Conservation (phyloP, 2,329 filamentous ascomycete species). For the Verticillium dahliae region DNA sequence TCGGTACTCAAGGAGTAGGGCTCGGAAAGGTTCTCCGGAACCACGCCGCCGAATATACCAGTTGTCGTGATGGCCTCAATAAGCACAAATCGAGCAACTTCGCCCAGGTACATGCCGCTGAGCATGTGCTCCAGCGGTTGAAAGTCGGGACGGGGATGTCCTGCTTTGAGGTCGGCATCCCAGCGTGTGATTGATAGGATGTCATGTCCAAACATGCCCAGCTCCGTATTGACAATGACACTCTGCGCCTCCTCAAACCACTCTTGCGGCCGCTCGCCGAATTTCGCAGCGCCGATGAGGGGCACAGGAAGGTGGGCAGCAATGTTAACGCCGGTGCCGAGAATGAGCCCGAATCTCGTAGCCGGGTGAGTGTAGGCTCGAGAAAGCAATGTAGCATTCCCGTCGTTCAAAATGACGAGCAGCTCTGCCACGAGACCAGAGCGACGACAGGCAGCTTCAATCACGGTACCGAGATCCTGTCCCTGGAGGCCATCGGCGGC, state of each 20-base stretch:
- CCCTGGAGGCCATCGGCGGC: conserved; percentile 52
- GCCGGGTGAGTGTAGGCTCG: conserved; percentile 53
- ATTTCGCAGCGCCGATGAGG: conserved; percentile 48
- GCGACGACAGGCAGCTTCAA: conserved; percentile 45
- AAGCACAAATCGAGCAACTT: conserved; percentile 52
- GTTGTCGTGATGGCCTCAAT: conserved; percentile 51
- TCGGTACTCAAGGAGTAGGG: conserved; percentile 56
- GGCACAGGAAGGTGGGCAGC: conserved; percentile 56
- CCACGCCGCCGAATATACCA: conserved; percentile 47
- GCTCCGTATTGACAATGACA: conserved; percentile 61
- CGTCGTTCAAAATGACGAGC: conserved; percentile 60
- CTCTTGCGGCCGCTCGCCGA: conserved; percentile 43
- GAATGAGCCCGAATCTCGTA: conserved; percentile 57
- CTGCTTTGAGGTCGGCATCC: conserved; percentile 47
- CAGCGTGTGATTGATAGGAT: conserved; percentile 55
- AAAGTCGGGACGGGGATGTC: conserved; percentile 50
- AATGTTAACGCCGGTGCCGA: conserved; percentile 62
- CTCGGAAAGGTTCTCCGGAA: conserved; percentile 44
- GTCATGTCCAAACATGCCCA: conserved; percentile 58
- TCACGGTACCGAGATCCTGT: conserved; percentile 52
- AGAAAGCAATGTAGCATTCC: conserved; percentile 59
- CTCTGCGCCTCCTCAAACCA: conserved; percentile 55
- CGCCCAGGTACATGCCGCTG: conserved; percentile 60
- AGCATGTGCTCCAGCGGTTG: conserved; percentile 58
- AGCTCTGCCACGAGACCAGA: conserved; percentile 48